These are phyloP conservation scores for Starmera dryadoides DNA, from an alignment of 805 yeast species.

Conservation along the genomic window DNA sequence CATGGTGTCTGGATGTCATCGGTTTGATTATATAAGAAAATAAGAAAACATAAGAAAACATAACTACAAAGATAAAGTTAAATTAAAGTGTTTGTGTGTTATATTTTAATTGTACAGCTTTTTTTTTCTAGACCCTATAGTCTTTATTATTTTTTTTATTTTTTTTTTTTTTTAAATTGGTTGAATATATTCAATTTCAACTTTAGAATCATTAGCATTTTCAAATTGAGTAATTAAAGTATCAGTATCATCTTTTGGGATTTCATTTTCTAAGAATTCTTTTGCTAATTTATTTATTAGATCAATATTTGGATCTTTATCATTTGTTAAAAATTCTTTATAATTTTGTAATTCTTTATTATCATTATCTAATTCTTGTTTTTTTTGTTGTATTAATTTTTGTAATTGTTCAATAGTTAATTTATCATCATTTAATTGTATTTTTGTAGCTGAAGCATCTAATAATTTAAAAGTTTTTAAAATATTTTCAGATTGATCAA, in stretches of 20 bases:
- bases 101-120: too few relatives aligned
- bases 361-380: constrained; percentile 2
- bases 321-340: constrained; percentile 1
- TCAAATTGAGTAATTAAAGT: constrained; percentile 8
- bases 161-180: too few relatives aligned
- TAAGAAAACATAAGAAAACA: too few relatives aligned
- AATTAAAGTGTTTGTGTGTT: too few relatives aligned
- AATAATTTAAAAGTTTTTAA: constrained; percentile 14
- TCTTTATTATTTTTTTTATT: too few relatives aligned
- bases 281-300: constrained; percentile 9
- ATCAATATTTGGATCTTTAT: constrained; percentile 2
- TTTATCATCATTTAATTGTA: neutral
- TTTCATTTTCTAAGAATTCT: constrained; percentile 12
- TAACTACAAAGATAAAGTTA: too few relatives aligned
- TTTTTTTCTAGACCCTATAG: too few relatives aligned
- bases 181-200: constrained; percentile 3
- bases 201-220: constrained; percentile 9
- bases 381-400: constrained; percentile 4
- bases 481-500: constrained; percentile 17
- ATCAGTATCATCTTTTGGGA: constrained; percentile 10
- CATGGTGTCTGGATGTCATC: neutral
- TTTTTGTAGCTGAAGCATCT: constrained; percentile 6
- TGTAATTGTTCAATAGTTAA: constrained; percentile 6
- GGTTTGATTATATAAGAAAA: neutral
- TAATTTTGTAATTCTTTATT: constrained; percentile 6